Percentiles rank a stretch among this genome's conserved stretches.
These are phyloP conservation scores for Symbiodinium pilosum DNA, from an alignment of 73 alveolate genomes.

Conservation along the genomic window DNA sequence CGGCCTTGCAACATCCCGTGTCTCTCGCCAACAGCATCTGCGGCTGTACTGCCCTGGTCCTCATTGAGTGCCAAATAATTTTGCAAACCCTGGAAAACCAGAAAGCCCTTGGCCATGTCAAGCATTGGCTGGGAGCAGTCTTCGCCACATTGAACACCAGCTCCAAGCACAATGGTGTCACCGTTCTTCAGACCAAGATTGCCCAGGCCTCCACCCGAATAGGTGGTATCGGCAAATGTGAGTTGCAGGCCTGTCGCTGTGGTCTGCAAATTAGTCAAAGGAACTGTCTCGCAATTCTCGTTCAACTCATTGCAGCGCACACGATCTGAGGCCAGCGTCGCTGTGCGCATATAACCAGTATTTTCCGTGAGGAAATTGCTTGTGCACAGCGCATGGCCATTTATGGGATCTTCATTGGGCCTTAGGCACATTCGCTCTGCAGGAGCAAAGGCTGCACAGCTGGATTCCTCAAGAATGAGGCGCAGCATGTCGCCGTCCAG, in stretches of 20 bases:
- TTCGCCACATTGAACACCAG: constrained; percentile 42
- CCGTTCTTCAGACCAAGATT: constrained; percentile 61
- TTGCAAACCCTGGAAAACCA: constrained; percentile 76
- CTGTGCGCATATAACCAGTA: constrained; percentile 35
- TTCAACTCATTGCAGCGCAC: constrained; percentile 65
- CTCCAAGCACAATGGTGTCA: constrained; percentile 73
- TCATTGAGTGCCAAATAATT: constrained; percentile 61
- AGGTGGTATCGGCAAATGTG: constrained; percentile 59
- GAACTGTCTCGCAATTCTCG: constrained; percentile 63
- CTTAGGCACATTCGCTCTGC: constrained; percentile 84
- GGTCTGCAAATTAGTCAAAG: constrained; percentile 30
- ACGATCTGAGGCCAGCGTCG: constrained; percentile 43
- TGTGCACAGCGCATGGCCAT: constrained; percentile 60
- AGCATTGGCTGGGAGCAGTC: not conserved
- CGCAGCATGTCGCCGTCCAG: constrained; percentile 88
- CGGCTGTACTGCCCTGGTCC: not conserved
- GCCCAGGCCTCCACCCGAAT: constrained; percentile 81
- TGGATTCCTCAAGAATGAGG: constrained; percentile 15
- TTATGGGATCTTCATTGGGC: constrained; percentile 69
- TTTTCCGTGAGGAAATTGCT: constrained; percentile 47
- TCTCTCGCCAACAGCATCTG: constrained; percentile 56
- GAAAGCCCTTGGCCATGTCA: constrained; percentile 94
- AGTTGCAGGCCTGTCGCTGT: constrained; percentile 52
- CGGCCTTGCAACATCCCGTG: constrained; percentile 32
- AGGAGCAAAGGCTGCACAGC: constrained; percentile 29